A percentile compares a stretch with the other conserved stretches of the same genome.
Conservation (phyloP, 2,329 filamentous ascomycete genomes). For the Aspergillus oerlinghausenensis region DNA sequence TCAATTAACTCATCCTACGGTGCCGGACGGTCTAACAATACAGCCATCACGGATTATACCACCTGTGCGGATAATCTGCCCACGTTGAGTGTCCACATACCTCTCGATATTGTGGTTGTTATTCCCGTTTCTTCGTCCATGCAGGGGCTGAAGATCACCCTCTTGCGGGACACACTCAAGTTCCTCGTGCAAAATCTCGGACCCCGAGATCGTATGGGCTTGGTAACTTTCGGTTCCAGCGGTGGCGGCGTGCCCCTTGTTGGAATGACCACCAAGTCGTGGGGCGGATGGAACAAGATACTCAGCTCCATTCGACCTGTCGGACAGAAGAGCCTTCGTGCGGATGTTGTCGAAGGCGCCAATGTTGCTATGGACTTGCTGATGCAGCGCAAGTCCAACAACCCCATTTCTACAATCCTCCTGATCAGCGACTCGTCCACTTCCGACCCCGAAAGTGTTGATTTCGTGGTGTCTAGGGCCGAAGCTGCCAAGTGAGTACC, state of each 20-base stretch:
- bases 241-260: slow-evolving; percentile 90
- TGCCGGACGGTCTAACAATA: slow-evolving; percentile 74
- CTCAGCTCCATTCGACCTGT: slow-evolving; percentile 85
- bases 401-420: slow-evolving; percentile 90
- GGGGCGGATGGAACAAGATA: slow-evolving; percentile 85
- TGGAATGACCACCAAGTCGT: slow-evolving; percentile 95
- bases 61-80: slow-evolving; percentile 48
- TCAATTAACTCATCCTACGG: slow-evolving; percentile 81
- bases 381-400: slow-evolving; percentile 96
- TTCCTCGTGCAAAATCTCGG: slow-evolving; percentile 89
- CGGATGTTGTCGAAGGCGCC: slow-evolving; percentile 93
- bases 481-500: slow-evolving; percentile 85
- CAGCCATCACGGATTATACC: slow-evolving; percentile 89
- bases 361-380: slow-evolving; percentile 98
- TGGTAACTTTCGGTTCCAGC: slow-evolving; percentile 95
- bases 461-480: slow-evolving; percentile 93
- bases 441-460: slow-evolving; percentile 88
- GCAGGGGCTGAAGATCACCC: slow-evolving; percentile 97
- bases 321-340: slow-evolving; percentile 91
- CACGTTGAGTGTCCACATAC: slow-evolving; percentile 78
- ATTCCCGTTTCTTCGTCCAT: slow-evolving; percentile 97
- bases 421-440: slow-evolving; percentile 96
- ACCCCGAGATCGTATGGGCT: slow-evolving; percentile 89
- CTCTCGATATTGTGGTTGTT: slow-evolving; percentile 91
- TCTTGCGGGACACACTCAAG: slow-evolving; percentile 83